Percentiles rank a stretch among this genome's conserved stretches.
Conservation (phyloP, 2,329 filamentous ascomycete genomes). For the Neonectria neomacrospora region DNA sequence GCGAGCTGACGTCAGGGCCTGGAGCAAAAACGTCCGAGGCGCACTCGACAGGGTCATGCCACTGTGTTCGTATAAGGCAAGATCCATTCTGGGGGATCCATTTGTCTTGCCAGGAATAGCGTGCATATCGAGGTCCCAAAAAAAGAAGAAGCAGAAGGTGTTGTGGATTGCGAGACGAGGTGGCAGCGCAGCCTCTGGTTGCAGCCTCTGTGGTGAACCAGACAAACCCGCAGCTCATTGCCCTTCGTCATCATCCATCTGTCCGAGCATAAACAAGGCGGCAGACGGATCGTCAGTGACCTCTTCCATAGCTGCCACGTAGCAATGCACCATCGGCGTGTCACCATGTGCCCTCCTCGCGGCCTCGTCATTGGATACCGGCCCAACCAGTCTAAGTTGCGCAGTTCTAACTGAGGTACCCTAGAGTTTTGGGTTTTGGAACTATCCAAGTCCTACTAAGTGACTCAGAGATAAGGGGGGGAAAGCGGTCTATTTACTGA, state of each 20-base stretch:
- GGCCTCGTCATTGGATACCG: neutral
- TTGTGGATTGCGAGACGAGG: no score
- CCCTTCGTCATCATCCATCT: neutral
- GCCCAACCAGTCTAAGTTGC: conserved; percentile 1
- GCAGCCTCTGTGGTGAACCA: neutral
- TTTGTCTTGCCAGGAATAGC: neutral
- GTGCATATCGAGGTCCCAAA: neutral
- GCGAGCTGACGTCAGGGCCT: conserved; percentile 12
- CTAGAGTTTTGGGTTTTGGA: neutral
- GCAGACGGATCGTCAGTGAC: neutral
- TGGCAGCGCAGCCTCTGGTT: neutral
- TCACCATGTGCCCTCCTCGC: neutral
- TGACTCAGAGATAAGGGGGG: neutral
- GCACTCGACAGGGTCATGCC: neutral
- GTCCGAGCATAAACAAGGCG: neutral
- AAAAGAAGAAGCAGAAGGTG: neutral
- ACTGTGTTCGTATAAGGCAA: neutral
- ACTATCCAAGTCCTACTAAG: neutral
- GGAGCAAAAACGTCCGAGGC: neutral
- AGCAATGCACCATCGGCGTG: neutral
- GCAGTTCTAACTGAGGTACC: neutral
- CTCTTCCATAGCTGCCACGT: conserved; percentile 2
- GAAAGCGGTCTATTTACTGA: neutral
- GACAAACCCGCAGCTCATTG: neutral
- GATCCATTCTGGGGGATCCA: neutral